Conservation (phyloP, 164 flowering plant genomes). For the Magnolia officinalis region DNA sequence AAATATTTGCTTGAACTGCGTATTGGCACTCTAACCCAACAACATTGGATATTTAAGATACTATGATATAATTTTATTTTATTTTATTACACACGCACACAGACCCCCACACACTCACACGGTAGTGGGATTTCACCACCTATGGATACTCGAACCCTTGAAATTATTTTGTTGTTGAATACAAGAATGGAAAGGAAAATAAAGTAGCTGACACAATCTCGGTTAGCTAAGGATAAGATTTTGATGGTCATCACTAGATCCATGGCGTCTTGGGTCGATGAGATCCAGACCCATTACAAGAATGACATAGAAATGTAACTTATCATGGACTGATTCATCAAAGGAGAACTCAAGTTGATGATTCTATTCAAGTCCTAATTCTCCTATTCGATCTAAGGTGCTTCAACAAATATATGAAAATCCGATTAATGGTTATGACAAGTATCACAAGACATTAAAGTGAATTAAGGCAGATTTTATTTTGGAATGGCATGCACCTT, state of each 20-base stretch:
- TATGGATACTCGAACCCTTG: too few species aligned
- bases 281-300: too few species aligned
- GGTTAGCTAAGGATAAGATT: not conserved
- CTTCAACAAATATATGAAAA: not conserved
- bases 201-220: slow-evolving; percentile 3
- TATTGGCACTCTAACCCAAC: not conserved
- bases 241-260: too few species aligned
- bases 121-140: too few species aligned
- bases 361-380: not conserved
- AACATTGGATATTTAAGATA: slow-evolving; percentile 1
- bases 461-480: not conserved
- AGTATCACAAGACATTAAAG: not conserved
- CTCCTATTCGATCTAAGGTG: not conserved
- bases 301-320: too few species aligned
- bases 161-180: not conserved
- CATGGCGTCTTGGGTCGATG: too few species aligned
- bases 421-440: not conserved
- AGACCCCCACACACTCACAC: too few species aligned
- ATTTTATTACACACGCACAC: too few species aligned
- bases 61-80: not conserved
- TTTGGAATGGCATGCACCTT: not conserved
- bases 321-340: too few species aligned
- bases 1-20: not conserved
- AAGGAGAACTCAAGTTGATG: not conserved
- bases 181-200: slow-evolving; percentile 5